These are phyloP conservation scores for Ceratocystis albifundus DNA, from an alignment of 2,329 filamentous ascomycete species.

Conservation along the genomic window DNA sequence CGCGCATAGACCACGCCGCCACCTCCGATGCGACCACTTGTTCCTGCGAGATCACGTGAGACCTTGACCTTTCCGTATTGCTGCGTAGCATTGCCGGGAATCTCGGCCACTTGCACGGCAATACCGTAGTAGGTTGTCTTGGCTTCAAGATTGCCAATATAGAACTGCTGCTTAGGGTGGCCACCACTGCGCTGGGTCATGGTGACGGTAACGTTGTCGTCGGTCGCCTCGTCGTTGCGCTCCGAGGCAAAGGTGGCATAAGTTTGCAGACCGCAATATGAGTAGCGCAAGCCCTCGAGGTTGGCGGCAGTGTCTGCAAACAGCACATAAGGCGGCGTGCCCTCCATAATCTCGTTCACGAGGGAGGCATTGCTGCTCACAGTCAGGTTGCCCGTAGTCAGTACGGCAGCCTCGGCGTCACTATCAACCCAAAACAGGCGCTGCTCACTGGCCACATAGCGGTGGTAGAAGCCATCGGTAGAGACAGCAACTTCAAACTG, in stretches of 20 bases:
- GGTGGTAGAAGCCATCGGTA: conserved; percentile 65
- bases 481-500: conserved; percentile 75
- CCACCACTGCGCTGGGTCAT: conserved; percentile 59
- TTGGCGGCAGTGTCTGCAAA: conserved; percentile 56
- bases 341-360: conserved; percentile 33
- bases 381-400: conserved; percentile 67
- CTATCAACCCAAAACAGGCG: conserved; percentile 68
- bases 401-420: conserved; percentile 64
- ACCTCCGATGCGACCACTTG: conserved; percentile 43
- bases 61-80: conserved; percentile 24
- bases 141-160: conserved; percentile 60
- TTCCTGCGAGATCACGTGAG: neutral
- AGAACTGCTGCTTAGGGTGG: conserved; percentile 77
- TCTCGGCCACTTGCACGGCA: conserved; percentile 50
- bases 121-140: conserved; percentile 63
- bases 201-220: conserved; percentile 41
- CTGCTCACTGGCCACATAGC: conserved; percentile 38
- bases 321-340: conserved; percentile 56
- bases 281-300: conserved; percentile 60
- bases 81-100: conserved; percentile 36
- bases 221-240: conserved; percentile 35
- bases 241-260: conserved; percentile 52
- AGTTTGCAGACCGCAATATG: conserved; percentile 66
- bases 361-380: conserved; percentile 42
- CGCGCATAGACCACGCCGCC: conserved; percentile 64